These are phyloP conservation scores for Alternaria brassicae DNA, from an alignment of 2,329 filamentous ascomycete species.

Conservation along the genomic window DNA sequence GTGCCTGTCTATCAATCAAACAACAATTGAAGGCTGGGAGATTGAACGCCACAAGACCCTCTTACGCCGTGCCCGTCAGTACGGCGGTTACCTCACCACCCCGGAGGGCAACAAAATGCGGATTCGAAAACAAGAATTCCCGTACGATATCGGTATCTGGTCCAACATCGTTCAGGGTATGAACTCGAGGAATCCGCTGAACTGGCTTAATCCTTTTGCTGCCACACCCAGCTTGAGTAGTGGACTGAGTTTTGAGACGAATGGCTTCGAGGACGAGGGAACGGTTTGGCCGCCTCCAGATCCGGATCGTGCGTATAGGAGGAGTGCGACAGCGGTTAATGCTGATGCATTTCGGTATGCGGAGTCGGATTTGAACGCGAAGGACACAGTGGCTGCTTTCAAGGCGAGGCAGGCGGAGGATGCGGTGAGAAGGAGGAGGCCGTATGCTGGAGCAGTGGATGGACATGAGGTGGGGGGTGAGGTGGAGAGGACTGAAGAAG, in stretches of 20 bases:
- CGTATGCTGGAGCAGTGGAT: slow-evolving; percentile 54
- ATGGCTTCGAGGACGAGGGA: slow-evolving; percentile 70
- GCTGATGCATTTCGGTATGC: slow-evolving; percentile 50
- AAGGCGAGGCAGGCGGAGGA: slow-evolving; percentile 62
- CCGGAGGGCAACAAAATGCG: slow-evolving; percentile 62
- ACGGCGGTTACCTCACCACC: slow-evolving; percentile 64
- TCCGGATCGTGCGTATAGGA: slow-evolving; percentile 52
- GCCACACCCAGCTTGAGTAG: slow-evolving; percentile 56
- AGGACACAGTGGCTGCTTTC: slow-evolving; percentile 61
- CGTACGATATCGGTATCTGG: slow-evolving; percentile 80
- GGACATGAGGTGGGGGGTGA: slow-evolving; percentile 10
- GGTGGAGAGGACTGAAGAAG: slow-evolving; percentile 19
- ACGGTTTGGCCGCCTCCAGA: slow-evolving; percentile 59
- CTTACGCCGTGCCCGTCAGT: slow-evolving; percentile 53
- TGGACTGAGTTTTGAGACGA: slow-evolving; percentile 72
- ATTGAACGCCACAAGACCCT: slow-evolving; percentile 58
- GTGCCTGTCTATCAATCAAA: slow-evolving; percentile 72
- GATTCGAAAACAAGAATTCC: slow-evolving; percentile 75
- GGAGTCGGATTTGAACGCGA: slow-evolving; percentile 45
- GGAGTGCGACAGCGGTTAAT: slow-evolving; percentile 16
- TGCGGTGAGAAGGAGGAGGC: slow-evolving; percentile 50
- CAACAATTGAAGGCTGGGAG: slow-evolving; percentile 82
- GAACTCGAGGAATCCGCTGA: slow-evolving; percentile 67
- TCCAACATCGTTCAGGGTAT: slow-evolving; percentile 77
- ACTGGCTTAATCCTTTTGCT: slow-evolving; percentile 75